Percentiles rank a stretch among this genome's conserved stretches.
Evolutionary conservation across 106 monocot species (phyloP).

Genomic region (Phalaenopsis aphrodite): DNA sequence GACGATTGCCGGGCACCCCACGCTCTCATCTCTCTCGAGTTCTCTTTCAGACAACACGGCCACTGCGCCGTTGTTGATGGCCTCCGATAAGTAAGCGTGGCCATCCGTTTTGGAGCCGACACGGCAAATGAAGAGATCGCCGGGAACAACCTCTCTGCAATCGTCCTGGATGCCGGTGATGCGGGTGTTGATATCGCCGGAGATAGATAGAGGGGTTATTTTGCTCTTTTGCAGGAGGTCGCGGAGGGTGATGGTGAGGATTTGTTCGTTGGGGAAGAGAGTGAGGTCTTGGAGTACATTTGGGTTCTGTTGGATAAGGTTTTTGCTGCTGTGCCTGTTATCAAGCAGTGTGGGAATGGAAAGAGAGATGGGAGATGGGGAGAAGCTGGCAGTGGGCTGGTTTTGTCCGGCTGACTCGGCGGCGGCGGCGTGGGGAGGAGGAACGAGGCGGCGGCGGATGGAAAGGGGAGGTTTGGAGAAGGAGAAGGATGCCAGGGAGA

Average conservation of each 20-base stretch:
- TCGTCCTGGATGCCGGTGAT: slow-evolving; percentile 53
- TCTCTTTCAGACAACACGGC: slow-evolving; percentile 44
- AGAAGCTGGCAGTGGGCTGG: slow-evolving; percentile 14
- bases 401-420: neutral
- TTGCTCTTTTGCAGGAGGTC: slow-evolving; percentile 42
- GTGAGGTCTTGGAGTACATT: slow-evolving; percentile 2
- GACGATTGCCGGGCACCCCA: slow-evolving; percentile 33
- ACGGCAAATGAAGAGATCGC: slow-evolving; percentile 51
- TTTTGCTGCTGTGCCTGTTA: slow-evolving; percentile 22
- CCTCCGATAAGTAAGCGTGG: slow-evolving; percentile 38
- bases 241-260: slow-evolving; percentile 22
- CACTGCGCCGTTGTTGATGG: slow-evolving; percentile 46
- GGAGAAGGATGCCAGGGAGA: slow-evolving; percentile 4
- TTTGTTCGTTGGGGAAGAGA: slow-evolving; percentile 7
- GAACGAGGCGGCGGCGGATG: neutral
- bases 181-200: slow-evolving; percentile 37
- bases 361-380: slow-evolving; percentile 10
- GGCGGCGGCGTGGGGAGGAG: neutral
- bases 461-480: neutral
- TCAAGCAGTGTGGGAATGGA: slow-evolving; percentile 21
- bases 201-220: slow-evolving; percentile 35
- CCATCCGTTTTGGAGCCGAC: slow-evolving; percentile 30
- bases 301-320: slow-evolving; percentile 10
- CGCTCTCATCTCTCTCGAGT: slow-evolving; percentile 22
- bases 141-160: slow-evolving; percentile 35